These are phyloP conservation scores for Nannochloropsis gaditana DNA, from an alignment of 108 stramenopile genomes.

Conservation along the genomic window DNA sequence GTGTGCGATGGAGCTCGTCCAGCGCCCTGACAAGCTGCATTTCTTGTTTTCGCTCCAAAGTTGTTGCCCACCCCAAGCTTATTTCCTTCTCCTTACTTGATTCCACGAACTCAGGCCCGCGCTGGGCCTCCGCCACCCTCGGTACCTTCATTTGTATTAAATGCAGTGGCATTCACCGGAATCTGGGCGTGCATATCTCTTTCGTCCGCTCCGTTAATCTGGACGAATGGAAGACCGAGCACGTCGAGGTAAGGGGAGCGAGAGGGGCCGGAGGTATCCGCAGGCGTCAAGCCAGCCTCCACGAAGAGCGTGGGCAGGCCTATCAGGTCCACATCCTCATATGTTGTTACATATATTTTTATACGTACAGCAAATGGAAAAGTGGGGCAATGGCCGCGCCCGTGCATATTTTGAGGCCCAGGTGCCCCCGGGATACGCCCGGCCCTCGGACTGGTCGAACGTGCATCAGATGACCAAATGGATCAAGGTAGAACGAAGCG, in stretches of 20 bases:
- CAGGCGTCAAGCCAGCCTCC: not conserved
- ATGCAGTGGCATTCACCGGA: slow-evolving; percentile 95
- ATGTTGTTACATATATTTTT: not conserved
- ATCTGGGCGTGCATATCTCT: slow-evolving; percentile 91
- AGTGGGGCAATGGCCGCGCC: slow-evolving; percentile 36
- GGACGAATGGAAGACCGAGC: slow-evolving; percentile 45
- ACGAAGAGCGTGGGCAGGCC: not conserved
- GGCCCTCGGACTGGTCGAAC: slow-evolving; percentile 36
- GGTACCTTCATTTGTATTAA: slow-evolving; percentile 74
- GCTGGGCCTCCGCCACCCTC: slow-evolving; percentile 46
- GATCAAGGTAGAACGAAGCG: not conserved
- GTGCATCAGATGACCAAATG: slow-evolving; percentile 21
- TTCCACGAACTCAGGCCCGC: slow-evolving; percentile 27
- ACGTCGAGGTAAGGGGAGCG: slow-evolving; percentile 28
- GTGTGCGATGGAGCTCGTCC: not conserved
- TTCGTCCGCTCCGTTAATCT: slow-evolving; percentile 68
- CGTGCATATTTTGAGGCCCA: slow-evolving; percentile 43
- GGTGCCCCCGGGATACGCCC: slow-evolving; percentile 30
- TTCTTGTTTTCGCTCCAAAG: not conserved
- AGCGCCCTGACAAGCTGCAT: not conserved
- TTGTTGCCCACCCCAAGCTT: slow-evolving; percentile 14
- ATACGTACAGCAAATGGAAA: slow-evolving; percentile 30
- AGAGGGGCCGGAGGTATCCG: not conserved
- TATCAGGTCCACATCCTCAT: not conserved
- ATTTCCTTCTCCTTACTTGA: not conserved